Percentiles rank a stretch among this genome's conserved stretches.
Evolutionary conservation across 2,329 filamentous ascomycete genomes (phyloP).

Genomic region (Fusarium humuli): DNA sequence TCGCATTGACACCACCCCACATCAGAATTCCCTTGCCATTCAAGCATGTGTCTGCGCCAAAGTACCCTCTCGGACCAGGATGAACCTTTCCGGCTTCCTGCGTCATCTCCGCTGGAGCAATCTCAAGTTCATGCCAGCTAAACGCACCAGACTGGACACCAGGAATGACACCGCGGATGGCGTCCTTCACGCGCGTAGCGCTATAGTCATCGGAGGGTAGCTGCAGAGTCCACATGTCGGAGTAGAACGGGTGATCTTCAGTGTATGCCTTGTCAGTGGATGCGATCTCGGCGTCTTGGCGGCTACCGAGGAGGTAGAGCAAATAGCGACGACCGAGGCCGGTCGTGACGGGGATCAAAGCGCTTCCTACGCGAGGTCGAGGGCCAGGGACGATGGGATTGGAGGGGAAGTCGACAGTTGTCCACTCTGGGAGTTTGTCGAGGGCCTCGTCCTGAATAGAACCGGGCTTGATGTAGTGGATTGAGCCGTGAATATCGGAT

Average conservation of each 20-base stretch:
- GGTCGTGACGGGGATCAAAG: constrained; percentile 23
- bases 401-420: constrained; percentile 30
- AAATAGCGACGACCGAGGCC: constrained; percentile 32
- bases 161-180: constrained; percentile 22
- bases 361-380: constrained; percentile 34
- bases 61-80: constrained; percentile 35
- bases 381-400: constrained; percentile 29
- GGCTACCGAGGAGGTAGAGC: constrained; percentile 35
- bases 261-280: constrained; percentile 19
- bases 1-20: constrained; percentile 41
- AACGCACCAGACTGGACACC: constrained; percentile 30
- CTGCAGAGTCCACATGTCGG: constrained; percentile 39
- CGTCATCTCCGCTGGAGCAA: constrained; percentile 32
- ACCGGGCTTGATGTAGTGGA: constrained; percentile 26
- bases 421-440: constrained; percentile 6
- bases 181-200: constrained; percentile 29
- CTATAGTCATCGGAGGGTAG: constrained; percentile 22
- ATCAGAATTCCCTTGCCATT: constrained; percentile 28
- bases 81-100: constrained; percentile 36
- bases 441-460: constrained; percentile 19
- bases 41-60: constrained; percentile 32
- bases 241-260: constrained; percentile 29
- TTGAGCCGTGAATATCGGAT: constrained; percentile 28
- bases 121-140: constrained; percentile 39
- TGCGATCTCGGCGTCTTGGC: constrained; percentile 16